phyloP scores from a whole-genome alignment of 2,329 filamentous ascomycete species.

The Graphilbum sp. region DNA sequence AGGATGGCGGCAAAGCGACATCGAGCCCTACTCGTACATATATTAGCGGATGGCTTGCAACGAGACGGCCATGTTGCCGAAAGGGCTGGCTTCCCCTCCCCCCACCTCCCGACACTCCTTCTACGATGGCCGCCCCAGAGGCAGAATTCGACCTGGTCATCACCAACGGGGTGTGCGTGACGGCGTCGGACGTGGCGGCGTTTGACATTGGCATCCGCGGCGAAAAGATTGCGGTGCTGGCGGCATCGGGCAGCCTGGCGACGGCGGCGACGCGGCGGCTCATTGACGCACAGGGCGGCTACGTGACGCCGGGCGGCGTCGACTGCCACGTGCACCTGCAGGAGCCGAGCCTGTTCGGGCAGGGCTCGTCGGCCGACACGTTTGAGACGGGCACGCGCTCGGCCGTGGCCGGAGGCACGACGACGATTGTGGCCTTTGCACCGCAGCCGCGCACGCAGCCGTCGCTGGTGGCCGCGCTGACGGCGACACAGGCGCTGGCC shows the following conservation, averaged over 20 bases:
- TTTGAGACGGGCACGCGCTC: constrained; percentile 28
- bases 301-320: constrained; percentile 25
- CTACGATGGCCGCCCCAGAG: neutral
- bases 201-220: constrained; percentile 25
- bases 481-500: constrained; percentile 29
- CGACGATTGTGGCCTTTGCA: constrained; percentile 41
- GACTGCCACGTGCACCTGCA: constrained; percentile 24
- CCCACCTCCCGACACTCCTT: neutral
- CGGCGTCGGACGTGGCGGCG: constrained; percentile 22
- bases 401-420: constrained; percentile 41
- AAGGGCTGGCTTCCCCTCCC: too few species aligned
- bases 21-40: too few species aligned
- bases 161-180: constrained; percentile 26
- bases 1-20: too few species aligned
- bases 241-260: constrained; percentile 19
- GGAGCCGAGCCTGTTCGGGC: constrained; percentile 20
- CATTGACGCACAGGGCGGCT: constrained; percentile 25
- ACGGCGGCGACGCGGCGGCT: constrained; percentile 14
- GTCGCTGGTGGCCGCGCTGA: constrained; percentile 27
- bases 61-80: too few species aligned
- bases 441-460: constrained; percentile 29
- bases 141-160: constrained; percentile 21
- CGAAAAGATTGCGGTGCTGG: constrained; percentile 24
- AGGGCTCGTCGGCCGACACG: constrained; percentile 17
- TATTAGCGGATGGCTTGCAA: too few species aligned